A percentile compares a stretch with the other conserved stretches of the same genome.
phyloP scores from a whole-genome alignment of 371 early-diverging fungal species.

The Haplosporangium sp. region DNA sequence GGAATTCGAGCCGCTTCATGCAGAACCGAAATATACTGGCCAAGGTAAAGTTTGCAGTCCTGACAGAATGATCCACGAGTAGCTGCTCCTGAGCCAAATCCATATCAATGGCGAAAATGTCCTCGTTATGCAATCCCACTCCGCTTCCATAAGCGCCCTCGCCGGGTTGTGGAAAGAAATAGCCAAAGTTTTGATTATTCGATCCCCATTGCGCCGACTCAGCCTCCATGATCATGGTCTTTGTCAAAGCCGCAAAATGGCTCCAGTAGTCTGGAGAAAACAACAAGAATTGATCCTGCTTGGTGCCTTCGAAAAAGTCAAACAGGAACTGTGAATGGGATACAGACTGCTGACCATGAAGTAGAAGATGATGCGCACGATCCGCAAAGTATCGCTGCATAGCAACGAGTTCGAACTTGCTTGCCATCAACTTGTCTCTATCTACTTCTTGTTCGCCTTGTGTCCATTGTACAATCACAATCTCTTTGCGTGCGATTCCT shows the following conservation, averaged over 20 bases:
- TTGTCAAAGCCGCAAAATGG: slow-evolving; percentile 44
- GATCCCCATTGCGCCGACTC: slow-evolving; percentile 3
- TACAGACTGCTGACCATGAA: background rate
- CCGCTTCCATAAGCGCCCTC: background rate
- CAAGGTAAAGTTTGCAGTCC: slow-evolving; percentile 19
- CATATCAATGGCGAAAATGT: slow-evolving; percentile 25
- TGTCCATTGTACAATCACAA: slow-evolving; percentile 30
- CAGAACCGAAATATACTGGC: slow-evolving; percentile 36
- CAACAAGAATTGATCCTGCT: slow-evolving; percentile 36
- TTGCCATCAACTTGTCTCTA: slow-evolving; percentile 11
- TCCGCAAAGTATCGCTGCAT: slow-evolving; percentile 30
- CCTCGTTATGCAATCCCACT: slow-evolving; percentile 4
- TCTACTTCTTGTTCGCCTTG: slow-evolving; percentile 9
- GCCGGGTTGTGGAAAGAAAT: slow-evolving; percentile 6
- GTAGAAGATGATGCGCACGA: slow-evolving; percentile 8
- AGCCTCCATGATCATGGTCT: slow-evolving; percentile 43
- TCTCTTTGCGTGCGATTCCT: slow-evolving; percentile 41
- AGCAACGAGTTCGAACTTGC: slow-evolving; percentile 29
- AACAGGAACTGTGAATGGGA: slow-evolving; percentile 19
- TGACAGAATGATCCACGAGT: slow-evolving; percentile 24
- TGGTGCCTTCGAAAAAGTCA: slow-evolving; percentile 38
- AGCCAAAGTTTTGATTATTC: background rate
- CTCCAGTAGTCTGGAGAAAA: slow-evolving; percentile 45
- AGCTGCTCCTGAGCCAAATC: slow-evolving; percentile 25
- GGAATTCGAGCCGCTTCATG: slow-evolving; percentile 33